phyloP scores from a whole-genome alignment of 23 red algal species.

The Gracilaria vermiculophylla region DNA sequence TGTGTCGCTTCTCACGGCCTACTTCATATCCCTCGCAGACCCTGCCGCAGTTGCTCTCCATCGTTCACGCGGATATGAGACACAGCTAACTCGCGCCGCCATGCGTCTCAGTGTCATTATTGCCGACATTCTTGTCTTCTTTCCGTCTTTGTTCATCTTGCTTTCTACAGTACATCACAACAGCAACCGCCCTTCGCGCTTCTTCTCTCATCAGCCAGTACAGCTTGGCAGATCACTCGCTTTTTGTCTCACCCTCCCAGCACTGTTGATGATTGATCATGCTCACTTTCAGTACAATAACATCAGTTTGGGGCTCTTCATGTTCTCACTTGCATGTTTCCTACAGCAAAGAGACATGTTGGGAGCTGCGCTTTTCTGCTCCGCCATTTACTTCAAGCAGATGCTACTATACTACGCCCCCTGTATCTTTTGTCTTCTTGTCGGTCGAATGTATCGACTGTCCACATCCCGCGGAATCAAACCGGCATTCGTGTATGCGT shows the following conservation, averaged over 20 bases:
- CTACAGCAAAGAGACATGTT: constrained; percentile 18
- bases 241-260: constrained; percentile 58
- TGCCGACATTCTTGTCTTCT: constrained; percentile 72
- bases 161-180: neutral
- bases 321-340: constrained; percentile 60
- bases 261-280: constrained; percentile 86
- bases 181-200: neutral
- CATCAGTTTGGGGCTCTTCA: constrained; percentile 67
- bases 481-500: neutral
- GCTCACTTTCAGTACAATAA: constrained; percentile 98
- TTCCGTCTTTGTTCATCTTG: constrained; percentile 51
- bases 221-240: neutral
- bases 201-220: neutral
- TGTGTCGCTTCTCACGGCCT: constrained; percentile 25
- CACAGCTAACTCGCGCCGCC: constrained; percentile 41
- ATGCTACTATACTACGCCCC: constrained; percentile 85
- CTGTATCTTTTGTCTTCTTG: constrained; percentile 29
- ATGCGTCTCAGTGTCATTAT: constrained; percentile 79
- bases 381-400: constrained; percentile 89
- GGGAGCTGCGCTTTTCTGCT: constrained; percentile 33
- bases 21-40: constrained; percentile 26
- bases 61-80: constrained; percentile 79
- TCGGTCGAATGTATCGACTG: constrained; percentile 3
- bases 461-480: neutral
- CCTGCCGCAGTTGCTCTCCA: constrained; percentile 43